phyloP scores from a whole-genome alignment of 169 alveolate species.

The Babesia ovata region DNA sequence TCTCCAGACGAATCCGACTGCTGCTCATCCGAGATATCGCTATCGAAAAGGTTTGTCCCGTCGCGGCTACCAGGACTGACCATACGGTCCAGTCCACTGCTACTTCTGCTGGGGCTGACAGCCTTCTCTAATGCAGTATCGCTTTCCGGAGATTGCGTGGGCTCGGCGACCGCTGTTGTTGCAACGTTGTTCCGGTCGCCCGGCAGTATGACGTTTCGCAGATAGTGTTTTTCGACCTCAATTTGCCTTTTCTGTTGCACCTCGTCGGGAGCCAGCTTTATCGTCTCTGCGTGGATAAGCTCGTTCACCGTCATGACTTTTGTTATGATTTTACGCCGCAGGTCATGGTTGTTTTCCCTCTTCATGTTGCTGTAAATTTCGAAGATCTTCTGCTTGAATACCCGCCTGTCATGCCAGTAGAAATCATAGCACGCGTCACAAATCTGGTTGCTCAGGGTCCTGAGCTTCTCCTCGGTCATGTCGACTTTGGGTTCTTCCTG shows the following conservation, averaged over 20 bases:
- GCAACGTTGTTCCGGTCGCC: neutral
- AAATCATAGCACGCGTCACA: conserved; percentile 58
- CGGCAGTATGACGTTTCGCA: conserved; percentile 68
- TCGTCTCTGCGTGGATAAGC: conserved; percentile 69
- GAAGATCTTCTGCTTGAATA: conserved; percentile 70
- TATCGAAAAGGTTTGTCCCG: neutral
- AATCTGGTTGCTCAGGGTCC: conserved; percentile 24
- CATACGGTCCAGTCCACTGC: neutral
- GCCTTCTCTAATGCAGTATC: neutral
- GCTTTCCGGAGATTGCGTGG: neutral
- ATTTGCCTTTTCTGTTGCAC: conserved; percentile 57
- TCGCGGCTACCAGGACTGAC: neutral
- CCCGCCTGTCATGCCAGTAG: conserved; percentile 25
- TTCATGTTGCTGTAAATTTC: conserved; percentile 70
- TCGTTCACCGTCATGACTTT: conserved; percentile 52
- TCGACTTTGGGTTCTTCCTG: conserved; percentile 11
- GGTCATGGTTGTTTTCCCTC: conserved; percentile 72
- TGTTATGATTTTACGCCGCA: conserved; percentile 63
- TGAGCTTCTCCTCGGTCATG: conserved; percentile 29
- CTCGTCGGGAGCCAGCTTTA: conserved; percentile 71
- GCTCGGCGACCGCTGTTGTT: neutral
- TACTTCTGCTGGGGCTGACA: neutral
- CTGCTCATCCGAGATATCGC: neutral
- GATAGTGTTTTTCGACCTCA: conserved; percentile 68
- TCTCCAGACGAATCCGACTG: neutral